Evolutionary conservation across 176 grass and related monocot species (phyloP).

Genomic region (Carex myosuroides): DNA sequence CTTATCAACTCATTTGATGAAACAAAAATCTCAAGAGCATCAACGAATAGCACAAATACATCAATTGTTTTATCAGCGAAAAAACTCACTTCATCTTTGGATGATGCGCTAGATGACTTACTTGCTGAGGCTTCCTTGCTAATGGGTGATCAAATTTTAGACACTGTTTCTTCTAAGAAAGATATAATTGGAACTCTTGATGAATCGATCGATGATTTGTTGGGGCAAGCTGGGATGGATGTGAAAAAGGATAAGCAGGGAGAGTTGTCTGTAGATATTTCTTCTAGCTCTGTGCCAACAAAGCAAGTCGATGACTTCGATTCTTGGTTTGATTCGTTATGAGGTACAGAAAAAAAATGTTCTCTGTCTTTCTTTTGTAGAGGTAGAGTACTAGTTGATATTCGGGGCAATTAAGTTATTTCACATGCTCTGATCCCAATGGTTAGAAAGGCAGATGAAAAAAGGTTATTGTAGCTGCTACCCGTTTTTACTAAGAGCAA

Average conservation of each 20-base stretch:
- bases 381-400: not conserved
- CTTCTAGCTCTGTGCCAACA: conserved; percentile 3
- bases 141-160: not conserved
- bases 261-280: not conserved
- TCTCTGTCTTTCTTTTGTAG: not conserved
- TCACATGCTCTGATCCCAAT: not conserved
- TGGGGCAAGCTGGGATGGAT: conserved; percentile 15
- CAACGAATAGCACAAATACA: not conserved
- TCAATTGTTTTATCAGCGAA: conserved; percentile 10
- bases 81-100: conserved; percentile 7
- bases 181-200: conserved; percentile 18
- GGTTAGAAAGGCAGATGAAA: not conserved
- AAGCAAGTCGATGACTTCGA: conserved; percentile 58
- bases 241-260: conserved; percentile 30
- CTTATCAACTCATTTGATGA: conserved; percentile 50
- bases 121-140: conserved; percentile 38
- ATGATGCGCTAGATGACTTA: conserved; percentile 53
- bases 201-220: conserved; percentile 46
- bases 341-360: not conserved
- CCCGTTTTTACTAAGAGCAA: not conserved
- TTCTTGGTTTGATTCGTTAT: conserved; percentile 76
- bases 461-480: not conserved
- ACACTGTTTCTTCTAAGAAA: not conserved
- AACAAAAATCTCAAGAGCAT: conserved; percentile 36
- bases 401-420: not conserved